Evolutionary conservation across 2,329 filamentous ascomycete species (phyloP).

Genomic region (Emmonsiellopsis sp.): DNA sequence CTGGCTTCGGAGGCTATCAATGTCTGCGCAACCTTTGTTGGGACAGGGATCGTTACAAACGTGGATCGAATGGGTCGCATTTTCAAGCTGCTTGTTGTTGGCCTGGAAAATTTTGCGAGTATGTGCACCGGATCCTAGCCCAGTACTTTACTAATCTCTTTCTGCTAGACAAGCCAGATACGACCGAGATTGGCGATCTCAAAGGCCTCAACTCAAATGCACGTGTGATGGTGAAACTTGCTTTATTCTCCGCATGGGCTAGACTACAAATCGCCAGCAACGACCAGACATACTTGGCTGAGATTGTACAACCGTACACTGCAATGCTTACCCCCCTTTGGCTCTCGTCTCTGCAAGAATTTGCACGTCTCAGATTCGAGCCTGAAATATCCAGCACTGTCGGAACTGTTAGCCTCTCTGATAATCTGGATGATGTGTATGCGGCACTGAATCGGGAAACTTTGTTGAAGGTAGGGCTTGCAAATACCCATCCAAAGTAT

Average conservation of each 20-base stretch:
- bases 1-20: conserved; percentile 92
- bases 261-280: conserved; percentile 90
- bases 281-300: conserved; percentile 79
- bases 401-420: conserved; percentile 69
- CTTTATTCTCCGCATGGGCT: conserved; percentile 94
- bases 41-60: conserved; percentile 93
- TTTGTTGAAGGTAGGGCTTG: conserved; percentile 53
- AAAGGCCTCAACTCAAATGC: conserved; percentile 91
- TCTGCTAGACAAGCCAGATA: conserved; percentile 55
- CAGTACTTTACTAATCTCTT: conserved; percentile 14
- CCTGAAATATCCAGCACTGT: conserved; percentile 91
- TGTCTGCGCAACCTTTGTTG: conserved; percentile 95
- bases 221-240: conserved; percentile 97
- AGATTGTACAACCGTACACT: conserved; percentile 85
- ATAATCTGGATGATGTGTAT: conserved; percentile 87
- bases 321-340: conserved; percentile 84
- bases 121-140: conserved; percentile 15
- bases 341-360: conserved; percentile 88
- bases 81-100: conserved; percentile 81
- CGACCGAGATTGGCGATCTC: conserved; percentile 82
- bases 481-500: background rate
- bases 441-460: conserved; percentile 92
- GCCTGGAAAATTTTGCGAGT: conserved; percentile 83
- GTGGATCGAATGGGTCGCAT: conserved; percentile 98
- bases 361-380: conserved; percentile 86